Evolutionary conservation across 495 filamentous ascomycete species (phyloP).

Genomic region (Aspergillus taichungensis): DNA sequence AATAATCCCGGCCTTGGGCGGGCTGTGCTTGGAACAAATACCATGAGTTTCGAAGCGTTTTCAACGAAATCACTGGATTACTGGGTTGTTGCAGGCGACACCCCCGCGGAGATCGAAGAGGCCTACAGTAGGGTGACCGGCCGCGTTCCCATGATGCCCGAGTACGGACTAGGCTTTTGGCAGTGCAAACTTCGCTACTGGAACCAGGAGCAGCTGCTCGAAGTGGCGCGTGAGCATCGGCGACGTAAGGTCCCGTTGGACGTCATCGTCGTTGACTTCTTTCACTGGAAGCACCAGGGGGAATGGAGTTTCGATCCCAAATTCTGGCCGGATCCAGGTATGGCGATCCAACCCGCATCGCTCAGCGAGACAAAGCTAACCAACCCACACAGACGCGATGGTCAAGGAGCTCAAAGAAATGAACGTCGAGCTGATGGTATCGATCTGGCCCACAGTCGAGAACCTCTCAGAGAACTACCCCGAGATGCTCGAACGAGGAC

Average conservation of each 20-base stretch:
- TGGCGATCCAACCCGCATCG: conserved; percentile 1
- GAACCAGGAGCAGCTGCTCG: conserved; percentile 48
- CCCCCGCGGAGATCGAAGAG: conserved; percentile 42
- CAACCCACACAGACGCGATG: conserved; percentile 36
- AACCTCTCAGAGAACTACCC: conserved; percentile 40
- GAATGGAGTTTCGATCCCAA: conserved; percentile 49
- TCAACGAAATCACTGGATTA: conserved; percentile 47
- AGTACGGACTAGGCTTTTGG: conserved; percentile 55
- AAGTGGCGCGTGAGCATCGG: conserved; percentile 45
- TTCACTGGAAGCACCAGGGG: conserved; percentile 53
- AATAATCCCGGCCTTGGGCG: conserved; percentile 50
- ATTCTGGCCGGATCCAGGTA: conserved; percentile 49
- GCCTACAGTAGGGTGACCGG: conserved; percentile 44
- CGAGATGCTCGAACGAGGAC: conserved; percentile 46
- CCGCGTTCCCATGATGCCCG: conserved; percentile 51
- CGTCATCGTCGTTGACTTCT: conserved; percentile 52
- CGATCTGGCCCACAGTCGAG: conserved; percentile 52
- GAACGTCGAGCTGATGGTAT: conserved; percentile 50
- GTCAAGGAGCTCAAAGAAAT: conserved; percentile 43
- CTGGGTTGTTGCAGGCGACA: conserved; percentile 49
- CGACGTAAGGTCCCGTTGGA: conserved; percentile 42
- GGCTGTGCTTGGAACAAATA: conserved; percentile 46
- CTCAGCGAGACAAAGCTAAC: conserved; percentile 1
- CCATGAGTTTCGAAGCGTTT: conserved; percentile 50
- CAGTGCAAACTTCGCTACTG: conserved; percentile 53